Conservation (phyloP, 129 eudicot genomes). For the Flaveria linearis region DNA sequence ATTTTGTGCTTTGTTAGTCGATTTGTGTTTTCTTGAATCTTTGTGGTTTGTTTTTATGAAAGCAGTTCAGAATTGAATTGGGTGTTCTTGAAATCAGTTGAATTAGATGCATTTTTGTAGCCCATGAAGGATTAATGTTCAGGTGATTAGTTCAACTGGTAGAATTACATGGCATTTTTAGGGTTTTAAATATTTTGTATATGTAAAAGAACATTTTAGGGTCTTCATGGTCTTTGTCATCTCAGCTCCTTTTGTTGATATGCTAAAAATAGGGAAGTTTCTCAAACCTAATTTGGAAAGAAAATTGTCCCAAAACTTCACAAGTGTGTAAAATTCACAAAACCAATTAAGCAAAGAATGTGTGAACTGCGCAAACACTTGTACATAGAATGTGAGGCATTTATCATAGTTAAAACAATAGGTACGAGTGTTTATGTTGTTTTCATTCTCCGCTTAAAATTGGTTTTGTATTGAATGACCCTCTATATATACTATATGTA, state of each 20-base stretch:
- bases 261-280: constrained; percentile 11
- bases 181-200: neutral
- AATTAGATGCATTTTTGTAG: constrained; percentile 12
- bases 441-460: neutral
- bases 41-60: neutral
- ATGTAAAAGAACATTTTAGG: neutral
- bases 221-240: constrained; percentile 10
- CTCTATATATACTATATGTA: neutral
- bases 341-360: neutral
- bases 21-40: constrained; percentile 13
- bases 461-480: neutral
- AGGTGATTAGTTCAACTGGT: constrained; percentile 14
- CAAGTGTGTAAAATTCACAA: neutral
- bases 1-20: neutral
- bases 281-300: constrained; percentile 10
- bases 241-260: neutral
- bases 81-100: constrained; percentile 10
- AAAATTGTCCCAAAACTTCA: constrained; percentile 26
- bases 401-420: constrained; percentile 12
- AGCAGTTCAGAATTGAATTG: neutral
- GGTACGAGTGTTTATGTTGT: neutral
- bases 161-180: neutral
- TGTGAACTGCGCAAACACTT: neutral
- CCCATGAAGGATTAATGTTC: neutral
- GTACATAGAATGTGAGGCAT: neutral